phyloP scores from a whole-genome alignment of 805 yeast genomes.

The Starmerella tilneyi region DNA sequence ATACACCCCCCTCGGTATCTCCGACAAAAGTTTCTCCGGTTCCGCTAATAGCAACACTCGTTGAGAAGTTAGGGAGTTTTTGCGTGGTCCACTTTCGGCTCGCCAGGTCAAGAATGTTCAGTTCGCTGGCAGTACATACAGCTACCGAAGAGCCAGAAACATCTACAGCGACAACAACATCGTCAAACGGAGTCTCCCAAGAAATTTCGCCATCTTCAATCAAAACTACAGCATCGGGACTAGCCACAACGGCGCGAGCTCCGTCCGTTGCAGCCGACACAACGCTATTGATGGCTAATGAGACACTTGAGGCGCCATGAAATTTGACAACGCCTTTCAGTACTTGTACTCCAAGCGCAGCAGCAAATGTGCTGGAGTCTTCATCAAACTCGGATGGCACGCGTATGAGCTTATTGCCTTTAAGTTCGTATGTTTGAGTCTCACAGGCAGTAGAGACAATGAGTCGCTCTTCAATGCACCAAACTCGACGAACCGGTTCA shows the following conservation, averaged over 20 bases:
- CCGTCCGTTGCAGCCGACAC: background rate
- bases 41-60: background rate
- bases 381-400: background rate
- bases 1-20: background rate
- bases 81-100: background rate
- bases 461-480: background rate
- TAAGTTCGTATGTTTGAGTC: background rate
- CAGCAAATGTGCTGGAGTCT: background rate
- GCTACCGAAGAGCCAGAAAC: background rate
- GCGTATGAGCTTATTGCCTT: background rate
- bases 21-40: background rate
- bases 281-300: background rate
- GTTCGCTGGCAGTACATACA: background rate
- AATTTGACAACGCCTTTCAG: background rate
- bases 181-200: background rate
- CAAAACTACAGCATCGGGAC: background rate
- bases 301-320: background rate
- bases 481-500: background rate
- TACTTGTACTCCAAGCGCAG: background rate
- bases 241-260: background rate
- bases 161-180: background rate
- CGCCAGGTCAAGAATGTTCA: background rate
- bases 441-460: background rate
- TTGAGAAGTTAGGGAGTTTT: background rate
- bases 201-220: background rate